Base-by-base conservation (phyloP, 306 rosid species). In the Adenanthera pavonina region DNA sequence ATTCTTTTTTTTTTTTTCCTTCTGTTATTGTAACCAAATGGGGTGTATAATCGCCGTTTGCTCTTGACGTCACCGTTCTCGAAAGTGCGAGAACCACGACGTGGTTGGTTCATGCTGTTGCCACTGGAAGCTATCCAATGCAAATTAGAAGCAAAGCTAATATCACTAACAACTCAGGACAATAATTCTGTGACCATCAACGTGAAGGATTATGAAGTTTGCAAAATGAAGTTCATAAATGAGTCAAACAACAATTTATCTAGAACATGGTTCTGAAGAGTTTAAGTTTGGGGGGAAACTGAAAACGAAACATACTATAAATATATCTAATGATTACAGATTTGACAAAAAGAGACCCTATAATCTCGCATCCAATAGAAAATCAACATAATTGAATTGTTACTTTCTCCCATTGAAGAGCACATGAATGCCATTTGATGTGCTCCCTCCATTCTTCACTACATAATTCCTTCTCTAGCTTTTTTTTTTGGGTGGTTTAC, bases 361-460 rank as follows among this genome's bases (percentile, higher is more conserved):
- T 43, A 79, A 60, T 75, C 75, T 70, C 75, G 35, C 17, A 65
- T 33, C 67, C 17, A 84, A 8, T 38, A 9, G 73, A 68, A 41
- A n/a, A 19, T 41, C 35, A 68, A 44, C 35, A 43, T 74, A 48
- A 56, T 75, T 48, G 67, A 85, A 77, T 67, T 81, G 40, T 64
- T 64, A 34, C 72, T 25, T 44, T 36, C 17, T 53, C 80, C 69
- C 30, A 38, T 33, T 20, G 65, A 79, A 75, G 51, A 19, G 78
- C 74, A 34, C 15, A 65, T 19, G 33, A 69, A 60, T 44, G 74
- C 66, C 80, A 57, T 77, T 83, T 68, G 14, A 38, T 60, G 48
- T 67, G 46, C 62, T 56, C 68, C 51, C 72, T 49, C 35, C 14
- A 0, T 61, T 47, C 54, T 66, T 65, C 66, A 46, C 51, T 15